Base-by-base conservation (phyloP, 2,329 filamentous ascomycete species). In the Aspergillus sp. region DNA sequence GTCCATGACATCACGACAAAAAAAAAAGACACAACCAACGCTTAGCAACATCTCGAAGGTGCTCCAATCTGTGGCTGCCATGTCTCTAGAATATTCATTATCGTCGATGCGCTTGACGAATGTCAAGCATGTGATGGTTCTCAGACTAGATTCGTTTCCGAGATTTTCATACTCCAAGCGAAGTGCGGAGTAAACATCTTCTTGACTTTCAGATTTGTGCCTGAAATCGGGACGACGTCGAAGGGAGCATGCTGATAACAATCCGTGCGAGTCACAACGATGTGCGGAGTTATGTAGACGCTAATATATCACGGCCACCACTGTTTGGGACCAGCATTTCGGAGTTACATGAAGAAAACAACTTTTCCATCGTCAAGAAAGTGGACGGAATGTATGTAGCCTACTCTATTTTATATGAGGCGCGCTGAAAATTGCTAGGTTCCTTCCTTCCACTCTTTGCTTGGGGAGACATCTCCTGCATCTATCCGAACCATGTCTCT, bases 91-190 rank as follows among this genome's bases (percentile, higher is more conserved):
- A 42, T 53, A 1, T 68, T 62, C 38, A 49, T 69, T 11, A 26
- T 69, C 11, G 46, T 69, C 20, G 65, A 70, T 53, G 67, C 65
- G 11, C 56, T 69, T 6, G 67, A 70, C 49, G 65, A 70, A 53
- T 64, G 57, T 38, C 35, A 54, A 42, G 46, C 47, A 8, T 53
- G 47, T 5, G 57, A 24, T 42, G 20, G 24, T 19, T 19, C 24
- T 26, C 65, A 41, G 4, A 49, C 38, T n/a, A 22, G 49, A 5
- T 44, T 66, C 3, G 45, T 69, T 14, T 26, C 44, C 3, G 40
- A 54, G 30, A 24, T 71, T 7, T 59, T 62, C 20, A 55, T 30
- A 11, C 45, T 70, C 16, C 60, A 64, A 20, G 43, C 42, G 0
- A 52, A 56, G 42, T 47, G 16, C 4, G 49, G 43, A 13, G 42